Evolutionary conservation across 2,329 filamentous ascomycete species (phyloP).

Genomic region (Diaporthe humulicola): DNA sequence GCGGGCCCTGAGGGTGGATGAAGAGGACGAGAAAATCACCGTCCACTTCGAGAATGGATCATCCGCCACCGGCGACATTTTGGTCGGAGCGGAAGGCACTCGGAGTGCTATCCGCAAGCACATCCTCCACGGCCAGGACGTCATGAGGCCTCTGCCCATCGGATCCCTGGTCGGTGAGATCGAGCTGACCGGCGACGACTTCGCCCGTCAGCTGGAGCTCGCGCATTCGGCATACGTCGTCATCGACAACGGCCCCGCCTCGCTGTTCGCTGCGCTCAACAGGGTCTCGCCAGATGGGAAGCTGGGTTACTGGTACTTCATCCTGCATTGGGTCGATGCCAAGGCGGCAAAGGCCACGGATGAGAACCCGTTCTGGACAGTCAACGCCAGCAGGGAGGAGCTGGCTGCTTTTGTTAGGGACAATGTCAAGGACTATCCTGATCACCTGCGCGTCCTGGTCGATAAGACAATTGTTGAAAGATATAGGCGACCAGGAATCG

Average conservation of each 20-base stretch:
- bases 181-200: constrained; percentile 44
- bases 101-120: constrained; percentile 52
- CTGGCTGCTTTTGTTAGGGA: constrained; percentile 16
- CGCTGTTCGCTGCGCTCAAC: constrained; percentile 46
- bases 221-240: constrained; percentile 49
- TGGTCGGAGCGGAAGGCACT: constrained; percentile 62
- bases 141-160: constrained; percentile 45
- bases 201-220: constrained; percentile 49
- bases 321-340: constrained; percentile 42
- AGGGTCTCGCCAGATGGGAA: constrained; percentile 40
- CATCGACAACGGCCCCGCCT: constrained; percentile 31
- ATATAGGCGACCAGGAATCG: constrained; percentile 40
- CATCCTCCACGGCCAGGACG: constrained; percentile 46
- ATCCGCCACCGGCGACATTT: constrained; percentile 56
- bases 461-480: constrained; percentile 18
- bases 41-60: constrained; percentile 59
- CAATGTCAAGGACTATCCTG: constrained; percentile 1
- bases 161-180: constrained; percentile 47
- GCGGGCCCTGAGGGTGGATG: constrained; percentile 47
- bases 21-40: constrained; percentile 52
- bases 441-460: constrained; percentile 24
- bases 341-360: constrained; percentile 33
- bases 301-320: constrained; percentile 49
- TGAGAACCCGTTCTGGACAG: constrained; percentile 34
- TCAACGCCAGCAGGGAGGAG: constrained; percentile 32